Base-by-base conservation (phyloP, 768 basidiomycete genomes). In the Lyophyllum semitale region DNA sequence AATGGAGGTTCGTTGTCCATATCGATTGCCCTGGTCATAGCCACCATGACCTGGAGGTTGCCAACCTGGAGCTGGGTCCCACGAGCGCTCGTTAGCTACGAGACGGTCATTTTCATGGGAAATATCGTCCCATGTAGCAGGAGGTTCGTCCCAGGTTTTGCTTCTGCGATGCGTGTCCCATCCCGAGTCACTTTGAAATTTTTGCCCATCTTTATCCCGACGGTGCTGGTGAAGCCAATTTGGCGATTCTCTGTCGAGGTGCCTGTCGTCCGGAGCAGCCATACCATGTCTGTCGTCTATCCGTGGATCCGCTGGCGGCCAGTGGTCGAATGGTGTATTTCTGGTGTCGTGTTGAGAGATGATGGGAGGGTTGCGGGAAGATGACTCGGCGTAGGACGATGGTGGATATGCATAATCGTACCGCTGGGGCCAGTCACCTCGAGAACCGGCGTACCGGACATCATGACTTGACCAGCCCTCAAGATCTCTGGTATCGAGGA, bases 21-120 rank as follows among this genome's bases (percentile, higher is more conserved):
- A 71, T 60, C 77, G 73, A 33, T 70, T 67, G 48, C 73, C 74
- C 22, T 68, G 65, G 22, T 74, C 71, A 46, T 78, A 76, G 51
- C 82, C 70, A 26, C 64, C 59, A 20, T 72, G 73, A 23, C 69
- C 71, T 33, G 77, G 76, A 48, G 80, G 67, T 55, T 85, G 80
- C 88, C 88, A 90, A 5, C 80, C 77, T 23, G 85, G 80, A 33
- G 85, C 85, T 54, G 88, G 88, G 60, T 88, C 87, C 88, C 88
- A 90, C 54, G 83, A 72, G 47, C 88, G 81, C 48, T 87, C 83
- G 65, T 81, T 80, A 18, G 65, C 35, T 13, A 61, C 53, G 20
- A 51, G 41, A 37, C 59, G 65, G 20, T 66, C 66, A 40, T 71
- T 72, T 64, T 71, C 70, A 42, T 58, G 58, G n/a, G 62, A 53